Evolutionary conservation across 805 yeast genomes (phyloP), one percentile per base, ranked within the genome.

Genomic region (Cyberlindnera mrakii): DNA sequence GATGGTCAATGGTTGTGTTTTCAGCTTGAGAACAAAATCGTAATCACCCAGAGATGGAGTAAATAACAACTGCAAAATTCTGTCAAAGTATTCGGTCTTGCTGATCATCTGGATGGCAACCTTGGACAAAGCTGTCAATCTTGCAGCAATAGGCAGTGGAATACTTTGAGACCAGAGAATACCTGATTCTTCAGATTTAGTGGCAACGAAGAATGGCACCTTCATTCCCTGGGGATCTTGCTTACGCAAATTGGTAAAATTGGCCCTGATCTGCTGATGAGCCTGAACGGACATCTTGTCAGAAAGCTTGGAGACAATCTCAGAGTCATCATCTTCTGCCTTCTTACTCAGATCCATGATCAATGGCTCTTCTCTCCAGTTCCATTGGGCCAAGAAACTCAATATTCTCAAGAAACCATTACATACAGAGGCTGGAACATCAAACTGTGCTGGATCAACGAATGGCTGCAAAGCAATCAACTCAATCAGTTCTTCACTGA

Each of bases 301-400:
- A 23, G 79, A 72, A 29, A 80, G 62, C 40, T 71, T 73, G 41
- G 70, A 70, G 49, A 66, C 61, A 32, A 59, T 69, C 13, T 57
- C 66, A 16, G 58, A 37, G 30, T 60, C 66, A 19, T 64, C 70
- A 7, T 68, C 65, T 16, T 62, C 64, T 9, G 59, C 57, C 47
- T 76, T 75, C 44, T 71, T 80, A 13, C 82, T 79, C 51, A 87
- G 65, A 56, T 93, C 97, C 47, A 93, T 65, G 42, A 90, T 76
- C 47, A 93, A 65, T 1, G 96, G 84, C 37, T 83, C 88, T 49
- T 85, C 95, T 54, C 78, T 83, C 99, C 99, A 93, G 62, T 93
- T 89, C 99, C 99, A 93, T 35, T 65, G 65, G 20, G 95, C 74
- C 36, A 93, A 61, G 54, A 83, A 85, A 37, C 76, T 68, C 32